Evolutionary conservation across 306 rosid species (phyloP).

Genomic region (Canavalia gladiata): DNA sequence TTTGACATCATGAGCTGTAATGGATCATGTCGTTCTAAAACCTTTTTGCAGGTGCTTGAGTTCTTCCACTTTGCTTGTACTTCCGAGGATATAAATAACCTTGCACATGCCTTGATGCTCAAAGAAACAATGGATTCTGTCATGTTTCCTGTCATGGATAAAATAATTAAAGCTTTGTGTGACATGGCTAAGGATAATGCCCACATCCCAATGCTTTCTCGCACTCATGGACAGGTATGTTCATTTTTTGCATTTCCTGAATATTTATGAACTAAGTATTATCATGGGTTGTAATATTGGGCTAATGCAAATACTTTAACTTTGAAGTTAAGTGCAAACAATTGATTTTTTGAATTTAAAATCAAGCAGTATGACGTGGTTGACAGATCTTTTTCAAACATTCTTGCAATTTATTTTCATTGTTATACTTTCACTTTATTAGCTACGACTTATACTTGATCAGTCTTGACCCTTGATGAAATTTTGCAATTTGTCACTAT

Average conservation of each 20-base stretch:
- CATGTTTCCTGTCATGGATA: constrained; percentile 76
- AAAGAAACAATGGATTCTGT: constrained; percentile 70
- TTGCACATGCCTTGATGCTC: constrained; percentile 90
- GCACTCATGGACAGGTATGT: constrained; percentile 92
- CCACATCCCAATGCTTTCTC: constrained; percentile 80
- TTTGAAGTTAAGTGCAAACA: neutral
- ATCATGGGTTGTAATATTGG: constrained; percentile 10
- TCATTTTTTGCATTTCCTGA: constrained; percentile 36
- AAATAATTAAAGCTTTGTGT: constrained; percentile 66
- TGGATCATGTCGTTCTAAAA: constrained; percentile 9
- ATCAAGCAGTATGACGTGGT: neutral
- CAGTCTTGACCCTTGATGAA: constrained; percentile 26
- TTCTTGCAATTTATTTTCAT: constrained; percentile 1
- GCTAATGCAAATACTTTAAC: constrained; percentile 28
- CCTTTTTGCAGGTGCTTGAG: constrained; percentile 72
- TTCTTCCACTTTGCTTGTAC: constrained; percentile 95
- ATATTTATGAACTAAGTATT: constrained; percentile 18
- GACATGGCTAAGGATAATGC: constrained; percentile 76
- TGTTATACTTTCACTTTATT: constrained; percentile 6
- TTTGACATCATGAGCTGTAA: constrained; percentile 10
- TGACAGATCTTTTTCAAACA: constrained; percentile 14
- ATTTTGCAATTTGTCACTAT: constrained; percentile 16
- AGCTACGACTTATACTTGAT: constrained; percentile 13
- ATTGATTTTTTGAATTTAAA: neutral
- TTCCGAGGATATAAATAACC: constrained; percentile 92